Evolutionary conservation across 768 basidiomycete species (phyloP).

Genomic region (Hemileccinum impolitum): DNA sequence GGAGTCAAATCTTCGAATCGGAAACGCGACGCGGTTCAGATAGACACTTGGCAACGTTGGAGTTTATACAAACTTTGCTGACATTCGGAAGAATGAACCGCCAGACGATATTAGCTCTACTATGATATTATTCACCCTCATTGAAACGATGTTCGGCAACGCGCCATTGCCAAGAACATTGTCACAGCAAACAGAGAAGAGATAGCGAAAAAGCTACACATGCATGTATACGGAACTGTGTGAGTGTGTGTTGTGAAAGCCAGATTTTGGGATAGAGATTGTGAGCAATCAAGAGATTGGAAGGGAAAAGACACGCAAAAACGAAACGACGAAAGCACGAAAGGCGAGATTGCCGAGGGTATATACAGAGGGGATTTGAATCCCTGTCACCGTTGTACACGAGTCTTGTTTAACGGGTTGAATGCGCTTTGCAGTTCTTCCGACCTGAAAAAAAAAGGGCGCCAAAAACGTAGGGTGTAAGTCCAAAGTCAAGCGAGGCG

Average conservation of each 20-base stretch:
- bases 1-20: too few species aligned
- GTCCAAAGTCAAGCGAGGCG: constrained; percentile 4
- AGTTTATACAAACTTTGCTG: too few species aligned
- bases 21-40: too few species aligned
- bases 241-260: not conserved
- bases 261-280: constrained; percentile 9
- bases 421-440: constrained; percentile 12
- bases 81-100: too few species aligned
- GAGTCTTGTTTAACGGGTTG: constrained; percentile 9
- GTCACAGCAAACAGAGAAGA: not conserved
- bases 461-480: constrained; percentile 8
- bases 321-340: not conserved
- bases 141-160: too few species aligned
- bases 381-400: constrained; percentile 1
- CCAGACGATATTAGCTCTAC: too few species aligned
- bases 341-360: constrained; percentile 9
- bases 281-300: constrained; percentile 4
- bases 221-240: constrained; percentile 15
- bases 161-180: not conserved
- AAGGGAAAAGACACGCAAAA: not conserved
- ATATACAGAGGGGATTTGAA: constrained; percentile 15
- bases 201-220: constrained; percentile 2
- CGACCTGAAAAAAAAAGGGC: constrained; percentile 9
- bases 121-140: too few species aligned
- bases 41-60: too few species aligned